A percentile compares a stretch with the other conserved stretches of the same genome.
Evolutionary conservation across 441 rosid species (phyloP).

Genomic region (Isatis lusitanica): DNA sequence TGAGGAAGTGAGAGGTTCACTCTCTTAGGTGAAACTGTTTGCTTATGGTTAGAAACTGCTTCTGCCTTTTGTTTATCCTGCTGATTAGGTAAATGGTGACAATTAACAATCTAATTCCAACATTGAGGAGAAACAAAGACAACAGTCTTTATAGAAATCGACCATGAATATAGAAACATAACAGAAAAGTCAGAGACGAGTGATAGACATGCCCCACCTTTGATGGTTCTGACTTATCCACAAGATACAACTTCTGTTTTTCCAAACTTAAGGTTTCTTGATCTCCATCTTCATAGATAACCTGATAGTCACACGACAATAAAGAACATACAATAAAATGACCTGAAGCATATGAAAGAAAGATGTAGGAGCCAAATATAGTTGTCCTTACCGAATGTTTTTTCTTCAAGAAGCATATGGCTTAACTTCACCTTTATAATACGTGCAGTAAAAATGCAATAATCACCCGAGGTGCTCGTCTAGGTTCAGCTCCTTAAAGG

Average conservation of each 20-base stretch:
- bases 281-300: too few species aligned
- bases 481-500: neutral
- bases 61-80: conserved; percentile 37
- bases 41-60: conserved; percentile 39
- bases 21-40: conserved; percentile 12
- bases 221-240: too few species aligned
- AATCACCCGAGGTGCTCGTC: neutral
- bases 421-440: conserved; percentile 46
- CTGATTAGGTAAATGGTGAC: conserved; percentile 19
- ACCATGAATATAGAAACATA: too few species aligned
- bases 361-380: neutral
- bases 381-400: conserved; percentile 63
- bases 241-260: too few species aligned
- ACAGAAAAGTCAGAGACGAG: too few species aligned
- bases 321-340: too few species aligned
- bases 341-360: too few species aligned
- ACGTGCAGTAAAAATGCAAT: neutral
- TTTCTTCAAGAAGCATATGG: conserved; percentile 55
- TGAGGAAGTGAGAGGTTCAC: neutral
- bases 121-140: too few species aligned
- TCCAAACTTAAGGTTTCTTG: too few species aligned
- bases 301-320: too few species aligned
- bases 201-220: too few species aligned
- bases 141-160: too few species aligned
- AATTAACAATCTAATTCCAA: neutral